phyloP scores from a whole-genome alignment of 495 filamentous ascomycete genomes.

The Lasiosphaeriaceae sp. region DNA sequence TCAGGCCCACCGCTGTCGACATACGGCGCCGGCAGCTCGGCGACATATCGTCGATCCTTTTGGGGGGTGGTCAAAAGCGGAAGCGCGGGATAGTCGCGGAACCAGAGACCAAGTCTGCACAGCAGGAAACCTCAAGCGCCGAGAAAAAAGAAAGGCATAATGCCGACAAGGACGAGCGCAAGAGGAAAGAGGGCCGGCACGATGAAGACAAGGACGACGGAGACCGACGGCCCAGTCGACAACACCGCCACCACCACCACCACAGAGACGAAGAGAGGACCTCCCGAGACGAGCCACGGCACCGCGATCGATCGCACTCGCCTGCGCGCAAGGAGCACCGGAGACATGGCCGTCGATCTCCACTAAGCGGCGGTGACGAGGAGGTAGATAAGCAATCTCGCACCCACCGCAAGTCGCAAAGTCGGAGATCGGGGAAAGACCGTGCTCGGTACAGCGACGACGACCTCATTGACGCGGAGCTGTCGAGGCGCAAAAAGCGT shows the following conservation, averaged over 20 bases:
- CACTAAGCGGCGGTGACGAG: conserved; percentile 12
- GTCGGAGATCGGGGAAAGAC: conserved; percentile 15
- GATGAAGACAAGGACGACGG: not conserved
- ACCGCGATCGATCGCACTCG: conserved; percentile 20
- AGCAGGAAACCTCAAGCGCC: not conserved
- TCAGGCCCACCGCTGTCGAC: conserved; percentile 37
- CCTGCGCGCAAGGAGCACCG: conserved; percentile 3
- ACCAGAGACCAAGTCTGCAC: not conserved
- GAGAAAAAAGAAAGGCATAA: conserved; percentile 1
- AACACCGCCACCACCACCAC: conserved; percentile 9
- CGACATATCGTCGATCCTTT: conserved; percentile 49
- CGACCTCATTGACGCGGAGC: conserved; percentile 8
- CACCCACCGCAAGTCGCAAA: not conserved
- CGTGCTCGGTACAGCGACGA: not conserved
- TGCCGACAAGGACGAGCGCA: not conserved
- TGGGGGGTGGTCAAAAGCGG: conserved; percentile 30
- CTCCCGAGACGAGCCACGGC: not conserved
- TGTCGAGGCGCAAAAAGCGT: conserved; percentile 16
- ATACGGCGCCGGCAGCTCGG: conserved; percentile 50
- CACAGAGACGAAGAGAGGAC: not conserved
- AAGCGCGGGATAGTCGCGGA: conserved; percentile 25
- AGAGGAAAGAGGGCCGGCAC: conserved; percentile 1
- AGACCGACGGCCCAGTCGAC: conserved; percentile 5
- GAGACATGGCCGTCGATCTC: conserved; percentile 8
- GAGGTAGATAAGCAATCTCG: not conserved